These are phyloP conservation scores for Noccaea caerulescens DNA, from an alignment of 345 rosid genomes.

Conservation along the genomic window DNA sequence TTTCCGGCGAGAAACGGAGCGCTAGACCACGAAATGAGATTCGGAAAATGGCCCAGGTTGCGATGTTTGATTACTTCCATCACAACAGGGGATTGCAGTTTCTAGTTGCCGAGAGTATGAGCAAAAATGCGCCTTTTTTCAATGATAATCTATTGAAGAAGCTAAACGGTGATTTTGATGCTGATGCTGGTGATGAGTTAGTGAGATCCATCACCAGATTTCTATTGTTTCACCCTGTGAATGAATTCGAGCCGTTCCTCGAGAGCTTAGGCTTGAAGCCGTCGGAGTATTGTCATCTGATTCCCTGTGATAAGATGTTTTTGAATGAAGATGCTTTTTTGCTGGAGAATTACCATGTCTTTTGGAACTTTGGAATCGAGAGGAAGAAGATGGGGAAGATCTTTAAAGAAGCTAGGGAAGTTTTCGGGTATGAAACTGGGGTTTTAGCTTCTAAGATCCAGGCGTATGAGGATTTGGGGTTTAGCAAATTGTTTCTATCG, in stretches of 20 bases:
- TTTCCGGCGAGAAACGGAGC: conserved; percentile 4
- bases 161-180: conserved; percentile 17
- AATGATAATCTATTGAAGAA: conserved; percentile 53
- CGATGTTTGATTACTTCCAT: conserved; percentile 71
- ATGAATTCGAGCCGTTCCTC: conserved; percentile 88
- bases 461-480: conserved; percentile 69
- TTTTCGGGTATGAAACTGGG: conserved; percentile 59
- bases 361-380: conserved; percentile 63
- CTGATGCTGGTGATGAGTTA: conserved; percentile 3
- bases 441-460: conserved; percentile 61
- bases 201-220: conserved; percentile 51
- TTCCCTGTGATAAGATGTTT: conserved; percentile 60
- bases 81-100: conserved; percentile 64
- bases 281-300: conserved; percentile 49
- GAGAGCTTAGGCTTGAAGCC: conserved; percentile 78
- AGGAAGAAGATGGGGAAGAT: conserved; percentile 62
- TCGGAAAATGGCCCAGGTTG: conserved; percentile 55
- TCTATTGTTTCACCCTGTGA: conserved; percentile 75
- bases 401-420: conserved; percentile 58
- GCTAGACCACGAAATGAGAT: conserved; percentile 19
- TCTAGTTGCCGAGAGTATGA: conserved; percentile 65
- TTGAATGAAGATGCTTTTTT: conserved; percentile 66
- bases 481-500: conserved; percentile 48
- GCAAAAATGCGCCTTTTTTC: conserved; percentile 69
- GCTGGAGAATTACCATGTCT: conserved; percentile 65